Conservation (phyloP, 441 rosid species). For the Erodium texanum region DNA sequence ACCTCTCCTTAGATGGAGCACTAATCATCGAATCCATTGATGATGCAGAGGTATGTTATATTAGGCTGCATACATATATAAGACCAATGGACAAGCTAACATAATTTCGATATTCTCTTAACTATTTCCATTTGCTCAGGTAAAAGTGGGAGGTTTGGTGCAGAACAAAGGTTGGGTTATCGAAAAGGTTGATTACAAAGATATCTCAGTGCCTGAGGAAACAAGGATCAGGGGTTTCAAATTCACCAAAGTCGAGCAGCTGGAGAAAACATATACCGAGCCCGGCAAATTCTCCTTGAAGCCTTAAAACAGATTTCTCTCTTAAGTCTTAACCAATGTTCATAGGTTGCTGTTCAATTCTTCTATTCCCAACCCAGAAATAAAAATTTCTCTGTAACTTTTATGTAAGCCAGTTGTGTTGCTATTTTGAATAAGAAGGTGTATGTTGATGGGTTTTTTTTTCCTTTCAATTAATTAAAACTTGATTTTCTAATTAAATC, state of each 20-base stretch:
- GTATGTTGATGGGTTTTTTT: too few species aligned
- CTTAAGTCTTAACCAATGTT: background rate
- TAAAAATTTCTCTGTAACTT: background rate
- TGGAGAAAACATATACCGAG: slow-evolving; percentile 45
- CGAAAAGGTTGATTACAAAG: slow-evolving; percentile 61
- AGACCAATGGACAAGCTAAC: background rate
- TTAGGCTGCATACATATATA: background rate
- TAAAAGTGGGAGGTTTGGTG: slow-evolving; percentile 52
- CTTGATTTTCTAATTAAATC: too few species aligned
- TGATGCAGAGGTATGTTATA: slow-evolving; percentile 67
- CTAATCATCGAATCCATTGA: slow-evolving; percentile 55
- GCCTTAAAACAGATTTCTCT: slow-evolving; percentile 15
- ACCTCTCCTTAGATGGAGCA: slow-evolving; percentile 75
- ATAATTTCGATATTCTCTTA: too few species aligned
- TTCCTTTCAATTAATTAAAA: too few species aligned
- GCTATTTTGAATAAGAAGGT: background rate
- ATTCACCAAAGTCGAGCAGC: slow-evolving; percentile 54
- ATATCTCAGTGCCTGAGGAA: slow-evolving; percentile 60
- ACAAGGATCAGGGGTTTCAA: slow-evolving; percentile 69
- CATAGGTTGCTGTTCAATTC: background rate
- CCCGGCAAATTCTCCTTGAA: slow-evolving; percentile 44
- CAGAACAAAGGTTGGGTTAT: slow-evolving; percentile 73
- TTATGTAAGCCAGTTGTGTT: background rate
- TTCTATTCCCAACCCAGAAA: background rate
- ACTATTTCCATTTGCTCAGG: slow-evolving; percentile 28